Evolutionary conservation across 495 filamentous ascomycete species (phyloP), one percentile per base, ranked within the genome.

Genomic region (Penicillium fimorum): DNA sequence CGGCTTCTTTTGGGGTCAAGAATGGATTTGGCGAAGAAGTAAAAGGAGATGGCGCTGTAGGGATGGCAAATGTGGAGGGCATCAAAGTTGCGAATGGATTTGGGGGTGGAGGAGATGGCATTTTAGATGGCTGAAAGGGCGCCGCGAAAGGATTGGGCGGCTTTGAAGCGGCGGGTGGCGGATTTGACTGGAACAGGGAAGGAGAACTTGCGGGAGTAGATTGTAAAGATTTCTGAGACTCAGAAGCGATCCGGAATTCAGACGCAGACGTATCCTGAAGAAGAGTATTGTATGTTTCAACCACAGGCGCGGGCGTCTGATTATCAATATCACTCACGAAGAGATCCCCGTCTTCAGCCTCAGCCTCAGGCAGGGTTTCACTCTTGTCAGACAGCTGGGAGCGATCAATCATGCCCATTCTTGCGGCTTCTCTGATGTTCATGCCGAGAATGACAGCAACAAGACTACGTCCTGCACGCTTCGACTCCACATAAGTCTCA

Each of bases 391-490:
- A 48, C 29, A 79, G 50, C 12, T 63, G 42, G 18, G 63, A 59
- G 15, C 62, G 63, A 49, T 82, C 76, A 27, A 82, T 65, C 73
- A 82, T 75, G 5, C 74, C 75, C 48, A 77, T 63, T 15, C 60
- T 60, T 29, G 74, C 74, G 20, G 80, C 76, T 64, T 82, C 71
- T 56, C 68, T 66, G 53, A 80, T 73, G 44, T 58, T 76, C 57
- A 82, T 61, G n/a, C 81, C 81, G 58, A 82, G 76, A 41, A 81
- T 71, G 29, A 83, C 65, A 3, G 80, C 75, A 17, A 73, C 72
- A 18, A 81, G 56, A 20, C 62, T 79, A 63, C 81, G 70, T 18
- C 77, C 75, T 15, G 68, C 63, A 35, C 80, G 76, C 61, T 84
- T 84, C 20, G 64, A 67, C 60, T 83, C 81, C 13, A 84, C 80